A percentile compares a stretch with the other conserved stretches of the same genome.
These are phyloP conservation scores for Chaetoceros tenuissimus DNA, from an alignment of 108 stramenopile species.

Conservation along the genomic window DNA sequence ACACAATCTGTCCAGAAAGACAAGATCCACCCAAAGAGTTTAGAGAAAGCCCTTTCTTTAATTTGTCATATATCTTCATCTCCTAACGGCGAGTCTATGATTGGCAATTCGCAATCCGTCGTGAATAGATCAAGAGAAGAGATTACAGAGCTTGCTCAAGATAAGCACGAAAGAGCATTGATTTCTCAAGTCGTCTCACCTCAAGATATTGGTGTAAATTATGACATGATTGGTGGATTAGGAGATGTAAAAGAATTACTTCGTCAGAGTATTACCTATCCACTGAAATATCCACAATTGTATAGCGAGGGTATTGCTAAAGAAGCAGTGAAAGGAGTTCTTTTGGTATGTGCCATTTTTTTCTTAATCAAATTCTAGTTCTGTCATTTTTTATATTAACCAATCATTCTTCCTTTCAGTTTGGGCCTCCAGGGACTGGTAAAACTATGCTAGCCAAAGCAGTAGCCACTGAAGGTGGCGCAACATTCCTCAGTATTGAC, in stretches of 20 bases:
- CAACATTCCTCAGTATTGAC: constrained; percentile 92
- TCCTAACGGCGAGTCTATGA: constrained; percentile 40
- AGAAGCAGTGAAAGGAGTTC: constrained; percentile 92
- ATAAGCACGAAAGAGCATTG: constrained; percentile 87
- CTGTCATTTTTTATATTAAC: constrained; percentile 53
- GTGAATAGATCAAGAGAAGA: constrained; percentile 68
- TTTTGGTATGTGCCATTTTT: constrained; percentile 84
- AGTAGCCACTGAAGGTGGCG: constrained; percentile 97
- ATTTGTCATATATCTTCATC: constrained; percentile 72
- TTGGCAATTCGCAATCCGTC: neutral
- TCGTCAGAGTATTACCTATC: constrained; percentile 92
- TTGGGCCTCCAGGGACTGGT: constrained; percentile 53
- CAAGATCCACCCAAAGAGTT: constrained; percentile 61
- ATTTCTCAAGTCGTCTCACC: constrained; percentile 77
- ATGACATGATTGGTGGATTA: constrained; percentile 94
- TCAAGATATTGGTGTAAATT: constrained; percentile 91
- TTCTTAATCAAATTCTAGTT: constrained; percentile 9
- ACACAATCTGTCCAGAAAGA: neutral
- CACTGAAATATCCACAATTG: constrained; percentile 90
- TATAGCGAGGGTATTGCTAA: constrained; percentile 92
- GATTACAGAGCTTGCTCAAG: constrained; percentile 69
- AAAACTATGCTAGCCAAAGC: constrained; percentile 96
- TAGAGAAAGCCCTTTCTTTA: constrained; percentile 66
- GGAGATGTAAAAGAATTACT: constrained; percentile 88
- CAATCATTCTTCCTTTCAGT: constrained; percentile 45